Evolutionary conservation across 2,329 filamentous ascomycete genomes (phyloP), one percentile per base, ranked within the genome.

Genomic region (Sporothrix sp.): DNA sequence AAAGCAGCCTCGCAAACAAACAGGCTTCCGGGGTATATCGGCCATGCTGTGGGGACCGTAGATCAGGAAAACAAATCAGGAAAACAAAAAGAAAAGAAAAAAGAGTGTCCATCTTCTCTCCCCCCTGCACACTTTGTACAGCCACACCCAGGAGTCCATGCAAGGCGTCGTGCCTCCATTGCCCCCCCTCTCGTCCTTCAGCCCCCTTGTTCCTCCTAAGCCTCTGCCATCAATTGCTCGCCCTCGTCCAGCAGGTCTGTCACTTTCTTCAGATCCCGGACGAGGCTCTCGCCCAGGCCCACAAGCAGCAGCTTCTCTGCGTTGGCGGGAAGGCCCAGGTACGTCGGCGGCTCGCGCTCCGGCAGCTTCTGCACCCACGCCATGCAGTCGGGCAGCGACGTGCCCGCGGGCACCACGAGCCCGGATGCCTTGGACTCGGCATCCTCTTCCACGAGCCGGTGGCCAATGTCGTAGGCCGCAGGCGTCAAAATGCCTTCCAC

Each of bases 221-320:
- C 44, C 44, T 47, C 44, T 6, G 44, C 36, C 46, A 45, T 46
- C 58, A 95, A 71, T 66, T 93, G 85, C 73, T 98, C 93, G 1
- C 88, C 89, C 66, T 98, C 93, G 67, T 98, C 91, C 62, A 98
- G 68, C 66, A 96, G 73, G 58, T 88, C 85, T 56, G 86, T 86
- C 48, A 98, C 86, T 66, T 84, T 87, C 63, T 84, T 82, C 65
- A 97, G 61, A 66, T 96, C 90, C 56, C 76, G 78, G 60, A 96
- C 82, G 78, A 96, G 82, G 61, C 84, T 86, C 62, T 80, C 79
- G 38, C 91, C 94, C 61, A 95, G 82, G 2, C 87, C 90, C 13
- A 95, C 87, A 28, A 98, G 75, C 60, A 98, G 68, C 63, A 98
- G 65, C 70, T 97, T 98, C 80, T 98, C 93, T 18, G 93, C 93